Base-by-base conservation (phyloP, 805 yeast genomes). In the Vanderwaltozyma tropicalis region DNA sequence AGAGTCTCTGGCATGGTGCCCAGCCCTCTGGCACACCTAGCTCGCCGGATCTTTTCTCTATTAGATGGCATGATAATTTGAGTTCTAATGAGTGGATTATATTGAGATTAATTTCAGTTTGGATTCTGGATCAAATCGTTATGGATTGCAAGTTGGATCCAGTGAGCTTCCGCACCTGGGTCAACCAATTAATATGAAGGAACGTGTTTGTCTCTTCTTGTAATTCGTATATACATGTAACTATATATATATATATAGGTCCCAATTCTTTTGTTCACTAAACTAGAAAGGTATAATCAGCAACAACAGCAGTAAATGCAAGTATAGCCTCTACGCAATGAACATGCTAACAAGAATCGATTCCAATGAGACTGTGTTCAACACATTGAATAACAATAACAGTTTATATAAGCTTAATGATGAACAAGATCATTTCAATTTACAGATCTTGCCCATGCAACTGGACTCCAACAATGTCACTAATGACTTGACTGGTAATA, bases 401-500 rank as follows among this genome's bases (percentile, higher is more conserved):
- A 14, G 25, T 3, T 21, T 27, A 7, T 18, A 21, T 3, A 32
- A 22, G 3, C 19, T 25, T 12, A 36, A 25, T 24, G 31, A 17
- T 11, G 32, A 21, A 15, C 15, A 16, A 12, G 25, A 31, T 15
- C 39, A 28, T 20, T 37, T 31, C 26, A 37, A 33, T n/a, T 31
- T 37, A 27, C 39, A 37, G 17, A 31, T 37, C 11, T 31, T 37
- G 18, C 39, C 39, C 8, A 37, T 31, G n/a, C 19, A 11, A 5
- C 4, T 9, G 5, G 19, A n/a, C 16, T 13, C 38, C 13, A 22
- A n/a, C 8, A 31, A 31, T 37, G 17, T 37, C 12, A 46, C 45
- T 15, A 52, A 53, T 39, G 54, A 55, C 39, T 41, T 55, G 21
- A 56, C 61, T 3, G 61, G 61, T 25, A 56, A 53, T 32, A 56